Conservation (phyloP, 2,329 filamentous ascomycete species). For the Cadophora sp. region DNA sequence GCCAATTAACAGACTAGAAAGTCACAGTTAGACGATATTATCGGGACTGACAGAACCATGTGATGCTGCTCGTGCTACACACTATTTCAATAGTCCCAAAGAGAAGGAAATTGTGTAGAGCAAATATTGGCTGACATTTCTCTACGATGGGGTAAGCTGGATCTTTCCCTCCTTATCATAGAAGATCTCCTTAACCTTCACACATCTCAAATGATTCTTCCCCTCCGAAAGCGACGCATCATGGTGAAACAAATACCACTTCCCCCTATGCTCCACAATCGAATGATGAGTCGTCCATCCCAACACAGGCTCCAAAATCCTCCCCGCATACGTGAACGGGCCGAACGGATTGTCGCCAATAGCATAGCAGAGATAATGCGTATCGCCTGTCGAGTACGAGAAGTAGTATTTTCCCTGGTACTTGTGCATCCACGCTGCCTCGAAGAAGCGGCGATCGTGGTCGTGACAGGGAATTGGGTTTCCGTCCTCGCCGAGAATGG, state of each 20-base stretch:
- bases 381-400: conserved; percentile 79
- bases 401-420: conserved; percentile 74
- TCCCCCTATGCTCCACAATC: conserved; percentile 74
- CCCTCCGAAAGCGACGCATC: conserved; percentile 70
- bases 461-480: conserved; percentile 68
- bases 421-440: conserved; percentile 83
- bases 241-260: conserved; percentile 80
- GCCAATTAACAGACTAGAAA: no score
- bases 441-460: conserved; percentile 79
- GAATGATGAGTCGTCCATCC: conserved; percentile 87
- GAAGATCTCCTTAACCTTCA: conserved; percentile 78
- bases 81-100: no score
- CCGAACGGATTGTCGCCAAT: conserved; percentile 68
- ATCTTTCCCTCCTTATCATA: conserved; percentile 73
- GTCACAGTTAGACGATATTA: no score
- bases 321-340: conserved; percentile 75
- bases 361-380: conserved; percentile 76
- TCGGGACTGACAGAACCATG: no score
- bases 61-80: no score
- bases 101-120: no score
- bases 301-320: conserved; percentile 76
- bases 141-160: conserved; percentile 31
- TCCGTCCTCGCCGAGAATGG: conserved; percentile 68
- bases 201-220: conserved; percentile 73
- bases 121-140: no score